These are phyloP conservation scores for Plantago lanceolata DNA, from an alignment of 305 asterid species.

Conservation along the genomic window DNA sequence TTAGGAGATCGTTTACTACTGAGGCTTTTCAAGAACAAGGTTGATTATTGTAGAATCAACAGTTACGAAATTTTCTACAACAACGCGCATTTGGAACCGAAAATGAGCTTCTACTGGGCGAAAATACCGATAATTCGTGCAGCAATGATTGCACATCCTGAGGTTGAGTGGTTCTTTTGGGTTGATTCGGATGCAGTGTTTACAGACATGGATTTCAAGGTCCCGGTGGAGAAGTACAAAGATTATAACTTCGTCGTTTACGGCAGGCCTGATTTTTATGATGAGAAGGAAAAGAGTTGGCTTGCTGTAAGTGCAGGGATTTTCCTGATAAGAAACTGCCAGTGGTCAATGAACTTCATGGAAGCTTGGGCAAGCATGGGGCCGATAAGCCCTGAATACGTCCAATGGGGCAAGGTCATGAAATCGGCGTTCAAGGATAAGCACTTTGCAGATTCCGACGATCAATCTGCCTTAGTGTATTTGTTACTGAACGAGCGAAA, in stretches of 20 bases:
- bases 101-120: slow-evolving; percentile 10
- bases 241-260: slow-evolving; percentile 51
- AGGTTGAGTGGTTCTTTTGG: slow-evolving; percentile 10
- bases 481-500: slow-evolving; percentile 37
- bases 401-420: slow-evolving; percentile 27
- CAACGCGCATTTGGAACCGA: slow-evolving; percentile 12
- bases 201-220: slow-evolving; percentile 29
- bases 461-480: slow-evolving; percentile 20
- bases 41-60: slow-evolving; percentile 9
- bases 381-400: slow-evolving; percentile 48
- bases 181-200: slow-evolving; percentile 7
- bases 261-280: slow-evolving; percentile 20
- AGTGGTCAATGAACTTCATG: slow-evolving; percentile 18
- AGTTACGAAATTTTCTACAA: slow-evolving; percentile 6
- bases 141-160: slow-evolving; percentile 9
- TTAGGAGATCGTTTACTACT: slow-evolving; percentile 30
- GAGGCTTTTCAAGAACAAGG: slow-evolving; percentile 14
- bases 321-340: slow-evolving; percentile 60
- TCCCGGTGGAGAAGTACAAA: slow-evolving; percentile 59
- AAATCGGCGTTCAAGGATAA: slow-evolving; percentile 14
- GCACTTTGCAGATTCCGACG: slow-evolving; percentile 2
- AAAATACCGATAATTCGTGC: slow-evolving; percentile 14
- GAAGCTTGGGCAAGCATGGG: slow-evolving; percentile 9
- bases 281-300: slow-evolving; percentile 45
- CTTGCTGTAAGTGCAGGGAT: slow-evolving; percentile 60